Evolutionary conservation across 306 rosid genomes (phyloP).

Genomic region (Fragaria ananassa): DNA sequence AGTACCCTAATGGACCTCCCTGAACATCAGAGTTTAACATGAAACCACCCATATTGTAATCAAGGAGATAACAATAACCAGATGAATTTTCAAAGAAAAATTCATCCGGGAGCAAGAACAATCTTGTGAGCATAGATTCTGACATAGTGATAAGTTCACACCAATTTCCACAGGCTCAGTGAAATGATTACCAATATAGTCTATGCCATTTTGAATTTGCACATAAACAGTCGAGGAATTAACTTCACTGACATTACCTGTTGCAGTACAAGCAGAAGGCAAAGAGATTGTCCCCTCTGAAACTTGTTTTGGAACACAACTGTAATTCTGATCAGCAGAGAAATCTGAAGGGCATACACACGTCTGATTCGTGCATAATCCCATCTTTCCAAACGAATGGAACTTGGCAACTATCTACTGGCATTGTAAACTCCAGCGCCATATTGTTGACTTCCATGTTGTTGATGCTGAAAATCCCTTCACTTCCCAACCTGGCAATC

Average conservation of each 20-base stretch:
- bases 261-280: conserved; percentile 11
- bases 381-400: conserved; percentile 19
- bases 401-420: neutral
- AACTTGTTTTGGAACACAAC: conserved; percentile 1
- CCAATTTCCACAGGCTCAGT: neutral
- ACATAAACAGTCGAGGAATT: conserved; percentile 7
- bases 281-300: neutral
- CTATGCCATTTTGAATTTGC: neutral
- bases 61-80: conserved; percentile 16
- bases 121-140: conserved; percentile 8
- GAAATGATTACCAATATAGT: conserved; percentile 15
- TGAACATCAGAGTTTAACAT: neutral
- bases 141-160: conserved; percentile 6
- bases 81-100: conserved; percentile 16
- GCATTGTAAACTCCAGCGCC: conserved; percentile 2
- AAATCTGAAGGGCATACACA: conserved; percentile 18
- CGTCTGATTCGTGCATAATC: neutral
- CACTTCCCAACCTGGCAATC: conserved; percentile 7
- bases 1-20: conserved; percentile 11
- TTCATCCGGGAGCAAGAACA: conserved; percentile 21
- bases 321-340: neutral
- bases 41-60: conserved; percentile 5
- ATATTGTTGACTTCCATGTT: neutral
- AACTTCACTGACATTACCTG: neutral
- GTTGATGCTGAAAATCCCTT: conserved; percentile 6